phyloP scores from a whole-genome alignment of 768 basidiomycete genomes.

The Leccinum boreale region DNA sequence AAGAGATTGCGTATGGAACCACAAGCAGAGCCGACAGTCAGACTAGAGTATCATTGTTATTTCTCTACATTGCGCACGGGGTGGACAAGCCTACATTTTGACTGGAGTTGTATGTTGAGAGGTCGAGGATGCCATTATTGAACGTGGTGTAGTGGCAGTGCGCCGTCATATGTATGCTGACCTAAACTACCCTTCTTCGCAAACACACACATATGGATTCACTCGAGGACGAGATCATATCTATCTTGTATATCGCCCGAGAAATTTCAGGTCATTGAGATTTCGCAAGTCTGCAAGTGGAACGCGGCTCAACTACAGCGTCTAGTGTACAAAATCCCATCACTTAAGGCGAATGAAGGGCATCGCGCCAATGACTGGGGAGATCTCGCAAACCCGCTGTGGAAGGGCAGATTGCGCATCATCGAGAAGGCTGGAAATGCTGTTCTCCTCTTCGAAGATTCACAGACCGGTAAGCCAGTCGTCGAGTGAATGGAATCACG shows the following conservation, averaged over 20 bases:
- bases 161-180: slow-evolving; percentile 14
- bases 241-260: slow-evolving; percentile 83
- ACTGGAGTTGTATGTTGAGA: slow-evolving; percentile 14
- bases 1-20: slow-evolving; percentile 76
- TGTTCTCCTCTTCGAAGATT: slow-evolving; percentile 76
- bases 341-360: slow-evolving; percentile 81
- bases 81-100: slow-evolving; percentile 30
- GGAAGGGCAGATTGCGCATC: slow-evolving; percentile 90
- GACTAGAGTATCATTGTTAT: slow-evolving; percentile 32
- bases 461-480: slow-evolving; percentile 59
- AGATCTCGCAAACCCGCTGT: slow-evolving; percentile 74
- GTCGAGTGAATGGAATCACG: neutral
- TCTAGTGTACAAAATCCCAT: slow-evolving; percentile 88
- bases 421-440: slow-evolving; percentile 71
- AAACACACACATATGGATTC: slow-evolving; percentile 42
- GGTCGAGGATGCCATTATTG: slow-evolving; percentile 23
- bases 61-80: neutral
- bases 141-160: neutral
- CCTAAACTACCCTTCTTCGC: slow-evolving; percentile 16
- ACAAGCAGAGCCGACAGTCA: slow-evolving; percentile 78
- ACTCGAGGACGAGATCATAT: slow-evolving; percentile 79
- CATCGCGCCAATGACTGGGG: slow-evolving; percentile 94
- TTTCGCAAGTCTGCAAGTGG: slow-evolving; percentile 6
- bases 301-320: slow-evolving; percentile 18
- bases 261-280: slow-evolving; percentile 76